These are phyloP conservation scores for Phlyctochytrium arcticum DNA, from an alignment of 192 early-diverging fungal genomes.

Conservation along the genomic window DNA sequence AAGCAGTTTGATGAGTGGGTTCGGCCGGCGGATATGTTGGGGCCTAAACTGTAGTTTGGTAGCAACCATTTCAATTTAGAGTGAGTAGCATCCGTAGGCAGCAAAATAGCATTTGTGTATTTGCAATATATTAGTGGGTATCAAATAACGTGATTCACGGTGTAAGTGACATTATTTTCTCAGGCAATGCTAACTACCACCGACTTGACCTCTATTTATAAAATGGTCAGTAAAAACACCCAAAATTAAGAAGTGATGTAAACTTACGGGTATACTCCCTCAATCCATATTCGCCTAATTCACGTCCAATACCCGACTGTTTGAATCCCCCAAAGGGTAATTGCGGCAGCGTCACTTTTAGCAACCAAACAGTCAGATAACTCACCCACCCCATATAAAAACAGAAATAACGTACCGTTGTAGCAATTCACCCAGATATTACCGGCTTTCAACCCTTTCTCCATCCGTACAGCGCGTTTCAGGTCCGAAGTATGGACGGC, in stretches of 20 bases:
- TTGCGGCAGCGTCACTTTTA: conserved; percentile 3
- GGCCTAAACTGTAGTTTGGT: conserved; percentile 19
- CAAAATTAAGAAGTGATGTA: not conserved
- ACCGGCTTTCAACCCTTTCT: conserved; percentile 37
- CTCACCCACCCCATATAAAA: too few relatives aligned
- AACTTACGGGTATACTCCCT: conserved; percentile 55
- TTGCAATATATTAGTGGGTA: too few relatives aligned
- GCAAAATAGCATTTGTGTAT: too few relatives aligned
- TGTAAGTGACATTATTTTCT: too few relatives aligned
- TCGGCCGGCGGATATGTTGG: conserved; percentile 67
- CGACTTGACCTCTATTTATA: conserved; percentile 41
- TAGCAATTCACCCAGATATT: conserved; percentile 50
- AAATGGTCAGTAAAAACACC: too few relatives aligned
- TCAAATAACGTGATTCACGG: too few relatives aligned
- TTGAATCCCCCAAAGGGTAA: conserved; percentile 72
- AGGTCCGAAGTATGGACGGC: conserved; percentile 84
- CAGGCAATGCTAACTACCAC: conserved; percentile 1
- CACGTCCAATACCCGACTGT: conserved; percentile 69
- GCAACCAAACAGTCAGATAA: too few relatives aligned
- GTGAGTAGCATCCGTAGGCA: too few relatives aligned
- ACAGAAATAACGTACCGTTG: conserved; percentile 14
- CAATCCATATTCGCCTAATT: conserved; percentile 63
- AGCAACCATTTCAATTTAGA: too few relatives aligned
- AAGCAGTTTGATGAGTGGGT: conserved; percentile 97
- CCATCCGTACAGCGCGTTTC: conserved; percentile 22